Percentiles rank a stretch among this genome's conserved stretches.
phyloP scores from a whole-genome alignment of 1,139 yeast species.

The Taiozyma onychis region DNA sequence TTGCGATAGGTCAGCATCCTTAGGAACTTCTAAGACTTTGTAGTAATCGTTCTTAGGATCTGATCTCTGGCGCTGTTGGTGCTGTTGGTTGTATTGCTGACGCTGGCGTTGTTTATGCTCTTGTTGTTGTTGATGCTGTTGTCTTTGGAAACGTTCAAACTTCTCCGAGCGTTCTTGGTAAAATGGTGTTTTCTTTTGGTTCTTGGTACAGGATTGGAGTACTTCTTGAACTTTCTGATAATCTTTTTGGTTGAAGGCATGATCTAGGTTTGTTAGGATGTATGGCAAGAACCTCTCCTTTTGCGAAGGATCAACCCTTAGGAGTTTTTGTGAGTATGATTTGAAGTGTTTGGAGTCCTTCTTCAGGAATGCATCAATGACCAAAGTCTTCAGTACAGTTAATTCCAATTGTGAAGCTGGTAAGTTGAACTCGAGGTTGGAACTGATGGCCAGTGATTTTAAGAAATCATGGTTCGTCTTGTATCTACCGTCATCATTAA shows the following conservation, averaged over 20 bases:
- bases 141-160: conserved; percentile 41
- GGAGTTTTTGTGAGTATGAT: conserved; percentile 1
- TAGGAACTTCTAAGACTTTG: conserved; percentile 63
- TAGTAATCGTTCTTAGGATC: conserved; percentile 69
- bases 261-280: conserved; percentile 15
- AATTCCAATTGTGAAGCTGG: conserved; percentile 12
- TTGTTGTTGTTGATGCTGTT: conserved; percentile 41
- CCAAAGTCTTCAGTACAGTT: conserved; percentile 10
- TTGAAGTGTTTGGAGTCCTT: conserved; percentile 13
- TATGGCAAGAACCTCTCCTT: conserved; percentile 15
- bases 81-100: conserved; percentile 41
- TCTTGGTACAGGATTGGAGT: conserved; percentile 14
- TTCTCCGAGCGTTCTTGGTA: conserved; percentile 8
- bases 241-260: conserved; percentile 14
- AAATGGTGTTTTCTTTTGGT: conserved; percentile 15
- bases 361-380: conserved; percentile 11
- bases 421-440: conserved; percentile 14
- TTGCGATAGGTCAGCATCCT: conserved; percentile 64
- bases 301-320: conserved; percentile 4
- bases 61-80: conserved; percentile 37
- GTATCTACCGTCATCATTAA: conserved; percentile 15
- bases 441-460: conserved; percentile 7
- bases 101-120: conserved; percentile 48
- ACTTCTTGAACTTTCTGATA: conserved; percentile 14
- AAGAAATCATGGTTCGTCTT: conserved; percentile 16